Base-by-base conservation (phyloP, 805 yeast species). In the Candida orba region DNA sequence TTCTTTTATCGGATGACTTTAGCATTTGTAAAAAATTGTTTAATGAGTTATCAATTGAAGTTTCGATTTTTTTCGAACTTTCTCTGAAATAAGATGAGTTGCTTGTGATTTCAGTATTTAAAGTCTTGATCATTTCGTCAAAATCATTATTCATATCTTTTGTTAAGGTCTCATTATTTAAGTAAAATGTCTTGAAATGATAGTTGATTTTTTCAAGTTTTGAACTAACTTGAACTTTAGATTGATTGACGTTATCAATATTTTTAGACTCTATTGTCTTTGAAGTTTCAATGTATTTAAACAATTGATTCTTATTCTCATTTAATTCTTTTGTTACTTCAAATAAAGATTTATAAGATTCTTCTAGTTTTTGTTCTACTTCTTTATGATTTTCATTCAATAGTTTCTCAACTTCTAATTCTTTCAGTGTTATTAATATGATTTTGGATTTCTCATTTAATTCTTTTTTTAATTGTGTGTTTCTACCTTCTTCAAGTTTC, bases 301-400 rank as follows among this genome's bases (percentile, higher is more conserved):
- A 42, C 2, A 64, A 43, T 3, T 50, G 33, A 6, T 46, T 41
- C 14, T 49, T 36, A 4, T 50, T 37, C 14, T 39, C 18, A 1
- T 24, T 23, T 17, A 50, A 46, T 12, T 57, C 46, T 3, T 40
- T 44, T 15, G 45, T 39, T 22, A 51, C 22, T 8, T 30, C 29
- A 8, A 38, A 39, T 2, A 52, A 37, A 2, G 37, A 7, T 2
- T 17, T 10, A 20, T 58, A 58, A 3, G 54, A 32, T 10, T 44
- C 38, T 9, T 46, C 37, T 7, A 58, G 33, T 34, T 58, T 52
- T 1, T 30, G 37, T 29, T 57, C 58, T 4, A 60, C 52, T 3
- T 47, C 40, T 42, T 53, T 18, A 23, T 46, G 51, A 23, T 56
- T 51, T 23, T 40, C n/a, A 17, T 44, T 49, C 1, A 54, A 39